Evolutionary conservation across 352 stramenopile species (phyloP).

Genomic region (Phytopythium kandeliae): DNA sequence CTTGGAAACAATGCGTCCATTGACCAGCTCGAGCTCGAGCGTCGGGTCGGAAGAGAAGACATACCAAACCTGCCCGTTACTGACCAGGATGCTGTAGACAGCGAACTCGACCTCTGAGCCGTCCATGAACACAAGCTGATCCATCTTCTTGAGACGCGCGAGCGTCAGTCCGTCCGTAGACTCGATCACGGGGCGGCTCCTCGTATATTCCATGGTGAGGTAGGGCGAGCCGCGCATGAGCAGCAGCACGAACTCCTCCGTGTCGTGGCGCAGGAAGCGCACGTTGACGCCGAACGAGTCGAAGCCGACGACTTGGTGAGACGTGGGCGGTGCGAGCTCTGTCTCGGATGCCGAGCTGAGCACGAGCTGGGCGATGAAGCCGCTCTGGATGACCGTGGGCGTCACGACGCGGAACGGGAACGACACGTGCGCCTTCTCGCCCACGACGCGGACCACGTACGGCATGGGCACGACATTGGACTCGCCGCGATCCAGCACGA

Average conservation of each 20-base stretch:
- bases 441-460: conserved; percentile 52
- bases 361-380: conserved; percentile 67
- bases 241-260: conserved; percentile 41
- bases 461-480: conserved; percentile 57
- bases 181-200: conserved; percentile 47
- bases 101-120: conserved; percentile 39
- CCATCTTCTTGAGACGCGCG: conserved; percentile 37
- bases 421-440: conserved; percentile 57
- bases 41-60: conserved; percentile 47
- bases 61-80: conserved; percentile 63
- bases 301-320: conserved; percentile 60
- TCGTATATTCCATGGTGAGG: conserved; percentile 61
- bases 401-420: conserved; percentile 80
- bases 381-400: conserved; percentile 49
- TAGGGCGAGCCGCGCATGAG: conserved; percentile 81
- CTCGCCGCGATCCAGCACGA: conserved; percentile 61
- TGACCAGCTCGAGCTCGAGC: conserved; percentile 35
- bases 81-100: conserved; percentile 43
- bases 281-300: conserved; percentile 64
- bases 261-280: conserved; percentile 35
- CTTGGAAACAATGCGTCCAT: conserved; percentile 28
- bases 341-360: conserved; percentile 19
- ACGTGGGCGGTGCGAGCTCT: conserved; percentile 9
- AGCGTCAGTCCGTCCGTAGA: conserved; percentile 44
- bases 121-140: conserved; percentile 34